These are phyloP conservation scores for Breviolum minutum DNA, from an alignment of 73 alveolate genomes.

Conservation along the genomic window DNA sequence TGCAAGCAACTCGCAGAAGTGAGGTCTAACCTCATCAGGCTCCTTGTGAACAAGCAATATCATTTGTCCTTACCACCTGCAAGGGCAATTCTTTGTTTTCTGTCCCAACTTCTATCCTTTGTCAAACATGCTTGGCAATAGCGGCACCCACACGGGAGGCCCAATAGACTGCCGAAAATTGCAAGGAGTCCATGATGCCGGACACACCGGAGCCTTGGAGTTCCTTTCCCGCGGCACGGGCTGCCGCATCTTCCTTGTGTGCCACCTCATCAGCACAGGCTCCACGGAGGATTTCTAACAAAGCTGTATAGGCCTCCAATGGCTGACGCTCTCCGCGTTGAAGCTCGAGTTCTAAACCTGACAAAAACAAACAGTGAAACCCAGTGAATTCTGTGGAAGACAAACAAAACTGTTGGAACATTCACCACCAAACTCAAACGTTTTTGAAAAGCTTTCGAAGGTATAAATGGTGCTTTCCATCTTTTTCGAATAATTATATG, in stretches of 20 bases:
- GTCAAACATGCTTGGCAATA: slow-evolving; percentile 30
- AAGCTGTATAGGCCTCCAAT: neutral
- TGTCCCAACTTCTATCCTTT: neutral
- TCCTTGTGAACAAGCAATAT: no score
- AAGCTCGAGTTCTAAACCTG: slow-evolving; percentile 15
- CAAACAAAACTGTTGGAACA: no score
- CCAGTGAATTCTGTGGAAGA: no score
- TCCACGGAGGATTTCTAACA: slow-evolving; percentile 24
- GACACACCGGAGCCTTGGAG: slow-evolving; percentile 23
- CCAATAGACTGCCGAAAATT: slow-evolving; percentile 59
- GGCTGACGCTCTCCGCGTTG: slow-evolving; percentile 7
- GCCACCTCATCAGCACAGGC: slow-evolving; percentile 73
- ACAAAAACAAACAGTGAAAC: no score
- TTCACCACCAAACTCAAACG: no score
- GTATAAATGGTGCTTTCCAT: no score
- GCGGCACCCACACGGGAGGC: slow-evolving; percentile 57
- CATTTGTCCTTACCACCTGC: no score
- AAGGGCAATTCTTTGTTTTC: neutral
- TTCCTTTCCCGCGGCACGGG: neutral
- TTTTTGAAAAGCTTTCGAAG: no score
- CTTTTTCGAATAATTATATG: no score
- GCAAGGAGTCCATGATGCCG: slow-evolving; percentile 13
- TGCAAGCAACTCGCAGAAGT: no score
- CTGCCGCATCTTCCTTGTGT: slow-evolving; percentile 20
- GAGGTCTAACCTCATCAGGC: no score